Conservation (phyloP, 2,329 filamentous ascomycete genomes). For the Trichoderma hamatum region DNA sequence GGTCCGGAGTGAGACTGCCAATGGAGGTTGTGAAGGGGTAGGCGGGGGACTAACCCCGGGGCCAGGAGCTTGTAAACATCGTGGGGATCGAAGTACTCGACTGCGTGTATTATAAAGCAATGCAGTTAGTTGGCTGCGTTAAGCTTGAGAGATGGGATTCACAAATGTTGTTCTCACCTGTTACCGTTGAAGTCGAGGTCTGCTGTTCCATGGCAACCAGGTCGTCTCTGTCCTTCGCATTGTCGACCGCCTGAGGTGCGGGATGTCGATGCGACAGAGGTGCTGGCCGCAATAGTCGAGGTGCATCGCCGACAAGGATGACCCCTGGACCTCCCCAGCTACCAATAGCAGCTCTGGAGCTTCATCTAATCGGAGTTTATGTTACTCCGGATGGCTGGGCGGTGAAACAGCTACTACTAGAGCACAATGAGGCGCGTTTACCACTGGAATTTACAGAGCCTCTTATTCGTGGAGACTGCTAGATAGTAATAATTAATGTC, state of each 20-base stretch:
- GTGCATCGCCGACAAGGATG: slow-evolving; percentile 18
- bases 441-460: background rate
- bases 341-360: slow-evolving; percentile 13
- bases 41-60: slow-evolving; percentile 72
- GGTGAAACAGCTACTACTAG: slow-evolving; percentile 28
- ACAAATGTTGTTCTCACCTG: slow-evolving; percentile 53
- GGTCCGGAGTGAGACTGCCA: slow-evolving; percentile 96
- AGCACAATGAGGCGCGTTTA: background rate
- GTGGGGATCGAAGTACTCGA: slow-evolving; percentile 95
- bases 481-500: background rate
- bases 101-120: slow-evolving; percentile 48
- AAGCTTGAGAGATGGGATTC: background rate
- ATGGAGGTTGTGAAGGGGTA: slow-evolving; percentile 88
- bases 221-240: slow-evolving; percentile 37
- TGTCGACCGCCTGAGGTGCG: slow-evolving; percentile 30
- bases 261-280: slow-evolving; percentile 19
- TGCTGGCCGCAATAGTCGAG: slow-evolving; percentile 24
- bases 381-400: slow-evolving; percentile 37
- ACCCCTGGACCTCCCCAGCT: slow-evolving; percentile 12
- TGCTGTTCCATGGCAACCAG: slow-evolving; percentile 63
- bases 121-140: background rate
- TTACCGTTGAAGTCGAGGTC: slow-evolving; percentile 75
- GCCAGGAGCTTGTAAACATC: slow-evolving; percentile 83
- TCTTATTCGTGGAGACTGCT: background rate
- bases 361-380: slow-evolving; percentile 29